These are phyloP conservation scores for Artemisia argyi DNA, from an alignment of 129 eudicot species.

Conservation along the genomic window DNA sequence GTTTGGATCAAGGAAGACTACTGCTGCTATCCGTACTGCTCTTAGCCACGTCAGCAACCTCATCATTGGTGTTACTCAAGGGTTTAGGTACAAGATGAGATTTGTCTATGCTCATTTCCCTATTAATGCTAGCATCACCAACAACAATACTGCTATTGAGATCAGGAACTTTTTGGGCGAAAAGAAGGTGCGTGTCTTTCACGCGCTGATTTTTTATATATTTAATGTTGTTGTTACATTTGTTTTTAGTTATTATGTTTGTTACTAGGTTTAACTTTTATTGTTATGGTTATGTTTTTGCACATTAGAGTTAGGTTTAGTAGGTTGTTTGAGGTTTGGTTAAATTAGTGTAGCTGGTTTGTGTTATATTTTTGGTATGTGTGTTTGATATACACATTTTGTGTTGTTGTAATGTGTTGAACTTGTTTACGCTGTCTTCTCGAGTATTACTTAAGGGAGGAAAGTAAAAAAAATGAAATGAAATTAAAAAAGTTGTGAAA, in stretches of 20 bases:
- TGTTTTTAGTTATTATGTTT: background rate
- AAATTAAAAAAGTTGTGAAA: too few relatives aligned
- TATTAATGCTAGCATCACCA: constrained; percentile 36
- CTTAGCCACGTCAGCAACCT: constrained; percentile 37
- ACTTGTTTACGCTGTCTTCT: too few relatives aligned
- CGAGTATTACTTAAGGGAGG: too few relatives aligned
- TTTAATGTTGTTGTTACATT: background rate
- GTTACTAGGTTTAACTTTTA: background rate
- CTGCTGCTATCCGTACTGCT: constrained; percentile 41
- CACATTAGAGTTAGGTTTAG: too few relatives aligned
- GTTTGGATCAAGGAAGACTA: constrained; percentile 42
- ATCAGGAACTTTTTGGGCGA: constrained; percentile 43
- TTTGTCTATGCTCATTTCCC: constrained; percentile 44
- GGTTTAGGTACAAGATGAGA: constrained; percentile 42
- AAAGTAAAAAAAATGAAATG: too few relatives aligned
- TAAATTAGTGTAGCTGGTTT: too few relatives aligned
- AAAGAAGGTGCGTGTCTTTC: constrained; percentile 24
- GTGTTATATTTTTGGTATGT: too few relatives aligned
- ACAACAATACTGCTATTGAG: constrained; percentile 36
- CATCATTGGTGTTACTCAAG: constrained; percentile 36
- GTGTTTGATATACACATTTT: too few relatives aligned
- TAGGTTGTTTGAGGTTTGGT: too few relatives aligned
- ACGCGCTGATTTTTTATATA: background rate
- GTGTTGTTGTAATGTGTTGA: too few relatives aligned
- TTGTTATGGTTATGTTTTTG: background rate